Evolutionary conservation across 768 basidiomycete species (phyloP), one percentile per base, ranked within the genome.

Genomic region (Psilocybe tampanensis): DNA sequence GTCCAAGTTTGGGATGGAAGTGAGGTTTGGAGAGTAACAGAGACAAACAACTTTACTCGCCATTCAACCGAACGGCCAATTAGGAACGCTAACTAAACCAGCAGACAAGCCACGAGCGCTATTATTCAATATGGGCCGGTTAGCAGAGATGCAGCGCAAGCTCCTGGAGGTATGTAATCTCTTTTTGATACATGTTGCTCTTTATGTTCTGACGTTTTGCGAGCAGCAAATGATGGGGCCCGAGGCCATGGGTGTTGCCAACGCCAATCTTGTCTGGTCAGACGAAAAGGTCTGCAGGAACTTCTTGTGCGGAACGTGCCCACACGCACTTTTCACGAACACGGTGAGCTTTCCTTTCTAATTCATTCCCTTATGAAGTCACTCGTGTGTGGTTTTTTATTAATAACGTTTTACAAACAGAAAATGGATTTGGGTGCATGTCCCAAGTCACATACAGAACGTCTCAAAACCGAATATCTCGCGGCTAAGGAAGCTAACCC

Each of bases 341-440:
- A 99, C 97, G 4, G 97, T 98, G 60, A 63, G 92, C 77, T 33
- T 63, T 18, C n/a, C n/a, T 5, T 12, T 24, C 24, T 48, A 7
- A 18, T 51, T 22, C 17, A 39, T 39, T 15, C 36, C 29, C 9
- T 29, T 4, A 6, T 5, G 15, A 39, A n/a, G 6, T 39, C 13
- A 39, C n/a, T 13, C 13, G 7, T 15, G 13, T 13, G n/a, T 39
- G 36, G 12, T 13, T 39, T 15, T 39, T 5, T 39, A 39, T 39
- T 39, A 39, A 39, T 39, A 39, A 39, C 36, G 12, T 15, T 39
- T 51, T 48, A 49, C 44, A 22, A 57, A 13, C 70, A 96, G 96
- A 98, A 97, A 96, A 99, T 98, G 96, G 97, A 99, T 74, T 80
- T 99, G 18, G 97, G 97, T 22, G 92, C 94, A 45, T 99, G 97